These are phyloP conservation scores for Salvia splendens DNA, from an alignment of 257 asterid genomes.

Conservation along the genomic window DNA sequence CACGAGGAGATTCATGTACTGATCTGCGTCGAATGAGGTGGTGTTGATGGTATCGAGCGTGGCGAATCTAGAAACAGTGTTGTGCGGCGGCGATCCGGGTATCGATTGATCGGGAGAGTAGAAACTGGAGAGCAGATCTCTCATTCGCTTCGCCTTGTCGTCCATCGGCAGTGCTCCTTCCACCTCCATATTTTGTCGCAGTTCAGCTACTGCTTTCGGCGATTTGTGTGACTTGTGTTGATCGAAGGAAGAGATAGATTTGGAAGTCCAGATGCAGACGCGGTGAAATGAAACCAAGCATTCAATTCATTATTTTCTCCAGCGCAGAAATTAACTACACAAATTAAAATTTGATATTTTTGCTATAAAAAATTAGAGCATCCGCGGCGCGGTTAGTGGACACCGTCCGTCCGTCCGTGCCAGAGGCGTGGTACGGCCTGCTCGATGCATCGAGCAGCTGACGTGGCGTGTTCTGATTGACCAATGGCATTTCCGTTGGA, in stretches of 20 bases:
- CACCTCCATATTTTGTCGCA: slow-evolving; percentile 52
- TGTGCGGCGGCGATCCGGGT: slow-evolving; percentile 42
- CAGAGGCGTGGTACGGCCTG: no score
- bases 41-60: slow-evolving; percentile 95
- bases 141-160: slow-evolving; percentile 95
- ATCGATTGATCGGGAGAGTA: slow-evolving; percentile 78
- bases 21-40: slow-evolving; percentile 81
- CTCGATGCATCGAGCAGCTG: no score
- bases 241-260: background rate
- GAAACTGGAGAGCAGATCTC: slow-evolving; percentile 94
- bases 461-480: no score
- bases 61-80: slow-evolving; percentile 78
- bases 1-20: slow-evolving; percentile 97
- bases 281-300: background rate
- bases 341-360: no score
- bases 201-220: background rate
- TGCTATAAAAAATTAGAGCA: no score
- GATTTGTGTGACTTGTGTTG: background rate
- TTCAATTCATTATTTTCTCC: background rate
- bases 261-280: slow-evolving; percentile 3
- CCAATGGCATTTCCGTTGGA: no score
- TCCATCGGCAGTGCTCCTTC: slow-evolving; percentile 65
- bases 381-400: no score
- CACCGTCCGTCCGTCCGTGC: no score
- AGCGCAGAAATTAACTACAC: background rate